These are phyloP conservation scores for Calonectria henricotiae DNA, from an alignment of 2,329 filamentous ascomycete species.

Conservation along the genomic window DNA sequence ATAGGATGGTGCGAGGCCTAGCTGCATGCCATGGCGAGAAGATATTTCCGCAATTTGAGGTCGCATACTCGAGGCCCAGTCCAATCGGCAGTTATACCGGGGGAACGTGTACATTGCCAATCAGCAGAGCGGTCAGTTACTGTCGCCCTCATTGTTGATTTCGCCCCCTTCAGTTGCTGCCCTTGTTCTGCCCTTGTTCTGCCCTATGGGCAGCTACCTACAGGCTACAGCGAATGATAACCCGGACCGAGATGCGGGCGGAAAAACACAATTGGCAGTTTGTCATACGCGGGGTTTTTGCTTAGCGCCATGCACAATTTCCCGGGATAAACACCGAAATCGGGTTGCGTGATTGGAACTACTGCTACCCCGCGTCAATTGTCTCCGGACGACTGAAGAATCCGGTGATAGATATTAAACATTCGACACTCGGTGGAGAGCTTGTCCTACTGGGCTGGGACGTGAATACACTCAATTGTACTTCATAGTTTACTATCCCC, in stretches of 20 bases:
- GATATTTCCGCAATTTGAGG: not conserved
- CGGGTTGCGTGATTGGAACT: slow-evolving; percentile 16
- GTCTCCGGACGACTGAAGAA: not conserved
- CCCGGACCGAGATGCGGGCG: not conserved
- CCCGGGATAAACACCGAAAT: slow-evolving; percentile 15
- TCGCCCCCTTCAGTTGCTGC: not conserved
- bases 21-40: slow-evolving; percentile 3
- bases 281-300: slow-evolving; percentile 23
- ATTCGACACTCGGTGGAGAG: not conserved
- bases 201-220: not conserved
- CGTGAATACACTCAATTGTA: not conserved
- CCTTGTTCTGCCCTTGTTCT: not conserved
- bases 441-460: not conserved
- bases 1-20: not conserved
- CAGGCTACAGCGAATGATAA: slow-evolving; percentile 14
- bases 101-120: not conserved
- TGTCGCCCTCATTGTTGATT: not conserved
- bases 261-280: slow-evolving; percentile 15
- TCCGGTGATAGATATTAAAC: not conserved
- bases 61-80: not conserved
- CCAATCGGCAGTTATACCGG: not conserved
- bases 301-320: slow-evolving; percentile 13
- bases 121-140: not conserved
- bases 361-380: slow-evolving; percentile 9
- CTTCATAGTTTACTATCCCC: not conserved